These are phyloP conservation scores for Panicum virgatum DNA, from an alignment of 202 grass and related monocot genomes.

Conservation along the genomic window DNA sequence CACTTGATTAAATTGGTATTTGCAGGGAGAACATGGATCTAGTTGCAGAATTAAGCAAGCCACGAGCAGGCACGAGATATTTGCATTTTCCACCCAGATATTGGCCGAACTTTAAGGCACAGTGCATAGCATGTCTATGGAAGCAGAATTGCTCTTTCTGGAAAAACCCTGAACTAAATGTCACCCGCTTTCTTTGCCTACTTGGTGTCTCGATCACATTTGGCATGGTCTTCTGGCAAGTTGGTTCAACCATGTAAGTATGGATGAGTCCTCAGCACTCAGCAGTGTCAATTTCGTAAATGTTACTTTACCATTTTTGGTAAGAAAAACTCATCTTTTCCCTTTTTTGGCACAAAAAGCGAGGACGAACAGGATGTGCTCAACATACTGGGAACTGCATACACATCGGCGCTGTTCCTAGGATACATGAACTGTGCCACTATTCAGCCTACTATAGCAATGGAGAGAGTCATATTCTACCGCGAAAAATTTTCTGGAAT, in stretches of 20 bases:
- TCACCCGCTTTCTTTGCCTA: conserved; percentile 63
- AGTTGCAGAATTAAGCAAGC: conserved; percentile 53
- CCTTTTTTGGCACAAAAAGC: conserved; percentile 55
- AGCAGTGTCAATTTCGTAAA: background rate
- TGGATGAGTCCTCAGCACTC: background rate
- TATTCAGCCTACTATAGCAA: conserved; percentile 68
- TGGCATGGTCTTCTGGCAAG: conserved; percentile 77
- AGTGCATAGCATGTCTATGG: conserved; percentile 72
- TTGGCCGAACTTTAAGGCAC: conserved; percentile 54
- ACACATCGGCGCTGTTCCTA: conserved; percentile 69
- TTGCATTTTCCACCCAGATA: conserved; percentile 62
- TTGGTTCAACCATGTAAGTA: conserved; percentile 69
- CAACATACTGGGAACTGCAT: conserved; percentile 67
- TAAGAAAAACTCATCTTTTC: conserved; percentile 40
- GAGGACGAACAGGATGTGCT: conserved; percentile 68
- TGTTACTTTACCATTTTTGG: background rate
- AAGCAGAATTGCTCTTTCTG: conserved; percentile 79
- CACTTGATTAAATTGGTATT: background rate
- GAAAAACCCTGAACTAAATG: conserved; percentile 87
- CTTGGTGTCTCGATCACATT: conserved; percentile 63
- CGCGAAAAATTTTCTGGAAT: conserved; percentile 68
- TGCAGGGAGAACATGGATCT: conserved; percentile 65
- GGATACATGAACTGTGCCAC: conserved; percentile 63
- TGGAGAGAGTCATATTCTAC: conserved; percentile 68
- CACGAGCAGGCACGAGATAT: conserved; percentile 8